Evolutionary conservation across 2,329 filamentous ascomycete species (phyloP).

Genomic region (Botrytis galanthina): DNA sequence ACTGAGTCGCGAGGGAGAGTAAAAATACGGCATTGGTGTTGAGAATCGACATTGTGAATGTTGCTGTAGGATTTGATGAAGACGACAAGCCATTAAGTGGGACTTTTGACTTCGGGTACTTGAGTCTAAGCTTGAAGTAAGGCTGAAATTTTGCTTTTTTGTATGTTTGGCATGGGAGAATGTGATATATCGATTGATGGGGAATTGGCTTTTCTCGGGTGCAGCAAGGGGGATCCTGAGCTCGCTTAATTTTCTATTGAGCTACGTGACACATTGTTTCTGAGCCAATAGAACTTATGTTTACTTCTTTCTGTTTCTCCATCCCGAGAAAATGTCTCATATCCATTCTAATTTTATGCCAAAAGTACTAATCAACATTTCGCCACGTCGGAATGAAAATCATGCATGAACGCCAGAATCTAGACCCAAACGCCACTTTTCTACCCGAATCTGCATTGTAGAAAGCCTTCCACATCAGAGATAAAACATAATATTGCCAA

Average conservation of each 20-base stretch:
- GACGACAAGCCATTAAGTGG: background rate
- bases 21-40: background rate
- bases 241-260: background rate
- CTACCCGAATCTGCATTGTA: background rate
- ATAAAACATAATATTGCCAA: constrained; percentile 7
- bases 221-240: background rate
- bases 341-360: background rate
- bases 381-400: no score
- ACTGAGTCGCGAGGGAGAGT: background rate
- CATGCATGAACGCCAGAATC: background rate
- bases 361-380: background rate
- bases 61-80: background rate
- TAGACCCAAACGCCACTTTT: background rate
- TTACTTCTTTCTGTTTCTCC: background rate
- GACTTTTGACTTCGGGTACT: background rate
- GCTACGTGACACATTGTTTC: background rate
- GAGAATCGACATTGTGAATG: background rate
- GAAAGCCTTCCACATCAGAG: background rate
- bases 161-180: background rate
- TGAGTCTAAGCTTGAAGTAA: background rate
- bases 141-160: background rate
- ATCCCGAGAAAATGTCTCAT: background rate
- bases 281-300: background rate
- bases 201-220: background rate
- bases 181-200: background rate